phyloP scores from a whole-genome alignment of 2,329 filamentous ascomycete genomes.

The Hypoxylon sp. region DNA sequence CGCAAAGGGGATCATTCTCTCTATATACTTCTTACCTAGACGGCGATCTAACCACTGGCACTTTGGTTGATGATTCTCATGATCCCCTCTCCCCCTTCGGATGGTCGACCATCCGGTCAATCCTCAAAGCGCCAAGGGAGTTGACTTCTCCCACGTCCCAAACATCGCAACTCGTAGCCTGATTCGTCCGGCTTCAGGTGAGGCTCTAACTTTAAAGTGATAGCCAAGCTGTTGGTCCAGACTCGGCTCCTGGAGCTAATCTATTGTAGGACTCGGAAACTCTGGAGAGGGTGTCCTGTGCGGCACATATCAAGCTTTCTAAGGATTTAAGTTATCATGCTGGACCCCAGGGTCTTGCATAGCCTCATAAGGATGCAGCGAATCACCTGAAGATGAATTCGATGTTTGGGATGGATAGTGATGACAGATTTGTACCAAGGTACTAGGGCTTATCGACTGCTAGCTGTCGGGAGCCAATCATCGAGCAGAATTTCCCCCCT shows the following conservation, averaged over 20 bases:
- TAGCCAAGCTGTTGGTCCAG: conserved; percentile 20
- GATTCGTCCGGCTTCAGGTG: conserved; percentile 33
- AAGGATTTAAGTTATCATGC: conserved; percentile 13
- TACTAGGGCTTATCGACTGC: conserved; percentile 2
- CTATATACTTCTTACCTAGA: conserved; percentile 40
- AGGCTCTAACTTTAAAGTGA: conserved; percentile 33
- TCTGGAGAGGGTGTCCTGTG: conserved; percentile 14
- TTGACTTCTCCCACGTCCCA: conserved; percentile 19
- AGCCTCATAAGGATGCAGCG: conserved; percentile 16
- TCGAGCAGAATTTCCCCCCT: conserved; percentile 11
- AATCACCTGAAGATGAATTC: conserved; percentile 31
- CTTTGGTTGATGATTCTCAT: conserved; percentile 31
- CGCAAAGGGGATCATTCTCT: conserved; percentile 41
- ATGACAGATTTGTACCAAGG: conserved; percentile 34
- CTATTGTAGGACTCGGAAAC: conserved; percentile 21
- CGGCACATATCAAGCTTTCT: conserved; percentile 8
- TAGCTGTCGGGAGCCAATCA: conserved; percentile 31
- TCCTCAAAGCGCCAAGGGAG: conserved; percentile 42
- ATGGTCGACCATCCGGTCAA: conserved; percentile 42
- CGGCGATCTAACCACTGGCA: conserved; percentile 38
- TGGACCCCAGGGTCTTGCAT: conserved; percentile 27
- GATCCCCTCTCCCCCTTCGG: conserved; percentile 38
- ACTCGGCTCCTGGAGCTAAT: conserved; percentile 32
- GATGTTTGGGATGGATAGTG: conserved; percentile 22
- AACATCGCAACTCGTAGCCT: conserved; percentile 14